phyloP scores from a whole-genome alignment of 257 asterid genomes.

The Solanum dulcamara region DNA sequence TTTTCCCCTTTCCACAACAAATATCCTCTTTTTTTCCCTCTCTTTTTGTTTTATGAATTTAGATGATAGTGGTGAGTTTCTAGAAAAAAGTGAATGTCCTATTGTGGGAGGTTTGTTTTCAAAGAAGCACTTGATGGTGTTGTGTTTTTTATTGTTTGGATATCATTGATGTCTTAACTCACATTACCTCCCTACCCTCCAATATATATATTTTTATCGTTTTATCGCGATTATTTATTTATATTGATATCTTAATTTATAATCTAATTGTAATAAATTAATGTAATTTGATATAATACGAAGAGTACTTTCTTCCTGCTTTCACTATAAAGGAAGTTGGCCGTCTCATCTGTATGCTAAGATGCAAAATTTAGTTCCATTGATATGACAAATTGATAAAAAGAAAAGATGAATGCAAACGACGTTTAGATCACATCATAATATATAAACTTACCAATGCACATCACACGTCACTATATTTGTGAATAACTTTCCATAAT shows the following conservation, averaged over 20 bases:
- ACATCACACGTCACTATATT: background rate
- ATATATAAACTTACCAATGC: background rate
- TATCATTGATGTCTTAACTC: conserved; percentile 37
- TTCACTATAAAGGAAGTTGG: conserved; percentile 22
- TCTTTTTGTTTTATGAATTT: background rate
- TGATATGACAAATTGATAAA: background rate
- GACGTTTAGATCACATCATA: background rate
- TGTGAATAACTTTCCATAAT: background rate
- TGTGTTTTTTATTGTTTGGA: conserved; percentile 11
- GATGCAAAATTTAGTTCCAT: background rate
- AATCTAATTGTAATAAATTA: background rate
- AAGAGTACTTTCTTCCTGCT: background rate
- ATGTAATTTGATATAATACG: background rate
- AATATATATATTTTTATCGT: background rate
- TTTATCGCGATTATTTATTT: background rate
- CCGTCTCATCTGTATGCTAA: background rate
- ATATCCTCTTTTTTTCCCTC: background rate
- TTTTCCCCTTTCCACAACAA: too few relatives aligned
- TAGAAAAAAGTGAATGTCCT: conserved; percentile 18
- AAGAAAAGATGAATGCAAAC: background rate
- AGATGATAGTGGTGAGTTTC: conserved; percentile 15
- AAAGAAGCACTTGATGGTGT: conserved; percentile 25
- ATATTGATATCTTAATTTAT: background rate
- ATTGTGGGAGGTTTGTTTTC: conserved; percentile 35
- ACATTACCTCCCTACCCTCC: conserved; percentile 10